These are phyloP conservation scores for Rosellinia necatrix DNA, from an alignment of 2,329 filamentous ascomycete genomes.

Conservation along the genomic window DNA sequence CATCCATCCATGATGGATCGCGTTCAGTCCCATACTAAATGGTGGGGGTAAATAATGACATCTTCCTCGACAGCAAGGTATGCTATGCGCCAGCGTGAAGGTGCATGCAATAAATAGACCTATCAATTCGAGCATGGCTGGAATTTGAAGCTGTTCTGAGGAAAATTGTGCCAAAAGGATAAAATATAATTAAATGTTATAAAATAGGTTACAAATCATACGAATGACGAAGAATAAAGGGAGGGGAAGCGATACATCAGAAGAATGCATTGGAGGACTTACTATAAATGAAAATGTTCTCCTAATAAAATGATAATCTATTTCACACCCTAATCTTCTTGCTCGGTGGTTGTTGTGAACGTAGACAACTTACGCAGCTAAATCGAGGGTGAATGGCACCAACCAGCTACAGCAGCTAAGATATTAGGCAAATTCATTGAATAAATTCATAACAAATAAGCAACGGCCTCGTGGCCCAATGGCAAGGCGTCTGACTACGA, in stretches of 20 bases:
- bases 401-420: too few species aligned
- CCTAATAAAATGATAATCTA: not conserved
- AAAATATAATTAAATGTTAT: slow-evolving; percentile 4
- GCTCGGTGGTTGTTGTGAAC: too few species aligned
- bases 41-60: not conserved
- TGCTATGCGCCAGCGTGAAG: not conserved
- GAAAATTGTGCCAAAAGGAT: not conserved
- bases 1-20: not conserved
- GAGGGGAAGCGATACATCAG: not conserved
- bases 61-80: not conserved
- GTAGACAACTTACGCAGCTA: too few species aligned
- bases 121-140: not conserved
- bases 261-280: not conserved
- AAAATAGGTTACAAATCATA: not conserved
- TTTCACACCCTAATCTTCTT: not conserved
- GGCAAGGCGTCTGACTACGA: slow-evolving; percentile 53
- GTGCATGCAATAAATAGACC: slow-evolving; percentile 8
- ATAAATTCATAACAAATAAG: not conserved
- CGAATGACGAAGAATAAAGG: not conserved
- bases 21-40: not conserved
- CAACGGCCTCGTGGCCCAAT: slow-evolving; percentile 43
- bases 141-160: not conserved
- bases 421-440: too few species aligned
- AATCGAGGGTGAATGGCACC: too few species aligned
- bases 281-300: not conserved